Evolutionary conservation across 768 basidiomycete species (phyloP), one percentile per base, ranked within the genome.

Genomic region (Podaxis sp.): DNA sequence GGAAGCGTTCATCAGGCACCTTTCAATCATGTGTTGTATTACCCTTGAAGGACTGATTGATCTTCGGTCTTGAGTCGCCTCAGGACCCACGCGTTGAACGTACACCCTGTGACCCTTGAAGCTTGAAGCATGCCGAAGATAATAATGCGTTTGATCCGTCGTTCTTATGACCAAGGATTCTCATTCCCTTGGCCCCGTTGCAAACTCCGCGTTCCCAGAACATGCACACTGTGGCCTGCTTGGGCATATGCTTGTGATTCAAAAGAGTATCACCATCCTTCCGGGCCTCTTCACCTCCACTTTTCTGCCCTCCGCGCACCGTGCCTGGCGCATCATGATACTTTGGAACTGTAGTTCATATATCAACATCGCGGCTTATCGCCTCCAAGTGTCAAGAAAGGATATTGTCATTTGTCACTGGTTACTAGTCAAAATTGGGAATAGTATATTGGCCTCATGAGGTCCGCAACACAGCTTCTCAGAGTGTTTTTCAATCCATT

Each of bases 81-180:
- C 11, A 40, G 16, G 38, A 32, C 4, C 3, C 14, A 40, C 16
- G 38, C 14, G 14, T 56, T 38, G 42, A 25, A 44, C 40, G 44
- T 18, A 57, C 28, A 3, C n/a, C 47, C 25, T 14, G 42, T n/a
- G 32, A 11, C 14, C 32, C 23, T 23, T 38, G 35, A 38, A 37
- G 38, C n/a, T n/a, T n/a, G n/a, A n/a, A n/a, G n/a, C 47, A 57
- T 50, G 35, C 36, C 32, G 35, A 11, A 35, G 57, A 36, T 50
- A 37, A 57, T 38, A 48, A 16, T 57, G 48, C 57, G 37, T 21
- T 50, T 50, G 57, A 57, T 57, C 57, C 57, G 57, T 48, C 21
- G 42, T 21, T 1, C 35, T 40, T 21, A 38, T 54, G 52, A n/a
- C 36, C 52, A 54, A 4, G 11, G 18, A 21, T 13, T 54, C 52